Evolutionary conservation across 2,329 filamentous ascomycete species (phyloP), one percentile per base, ranked within the genome.

Genomic region (Orbilia ellipsospora): DNA sequence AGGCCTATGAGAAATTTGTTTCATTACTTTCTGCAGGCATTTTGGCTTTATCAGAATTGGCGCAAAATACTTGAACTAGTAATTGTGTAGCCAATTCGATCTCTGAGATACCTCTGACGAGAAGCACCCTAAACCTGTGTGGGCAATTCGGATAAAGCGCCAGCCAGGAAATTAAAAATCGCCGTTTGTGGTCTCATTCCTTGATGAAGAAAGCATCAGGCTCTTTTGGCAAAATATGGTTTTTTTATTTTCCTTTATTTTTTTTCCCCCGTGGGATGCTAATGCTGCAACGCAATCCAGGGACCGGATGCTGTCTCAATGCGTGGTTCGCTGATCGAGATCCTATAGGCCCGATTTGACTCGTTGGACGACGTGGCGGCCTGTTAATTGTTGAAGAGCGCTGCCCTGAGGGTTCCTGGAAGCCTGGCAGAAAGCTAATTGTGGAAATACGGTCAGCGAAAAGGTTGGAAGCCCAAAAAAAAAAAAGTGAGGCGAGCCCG

Each of bases 401-500:
- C 63, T 74, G 63, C 68, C 68, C 68, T 50, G 55, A 64, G 50
- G 54, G 48, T 15, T 18, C 70, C 55, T 60, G 57, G 70, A 51
- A 74, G 63, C 70, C 70, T 73, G 69, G 62, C 56, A 57, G 50
- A 51, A 70, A 63, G 66, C 57, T 61, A 68, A 68, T 60, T 68
- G 55, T 61, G 23, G 65, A 69, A 62, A 51, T 36, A 2, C n/a
- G 48, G 45, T 51, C 18, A 50, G 59, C 42, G 50, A 62, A 62
- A 62, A 62, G 23, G 45, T 23, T 23, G 8, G 18, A 23, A 55
- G 31, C 31, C 31, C 31, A 61, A 55, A 57, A 63, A n/a, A n/a
- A n/a, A 57, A 72, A 72, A 74, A 74, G 57, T 68, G 70, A 74
- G 70, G 70, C 70, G 70, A 68, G 50, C 63, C 70, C 52, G 54